These are phyloP conservation scores for Trichoderma gracile DNA, from an alignment of 2,329 filamentous ascomycete species.

Conservation along the genomic window DNA sequence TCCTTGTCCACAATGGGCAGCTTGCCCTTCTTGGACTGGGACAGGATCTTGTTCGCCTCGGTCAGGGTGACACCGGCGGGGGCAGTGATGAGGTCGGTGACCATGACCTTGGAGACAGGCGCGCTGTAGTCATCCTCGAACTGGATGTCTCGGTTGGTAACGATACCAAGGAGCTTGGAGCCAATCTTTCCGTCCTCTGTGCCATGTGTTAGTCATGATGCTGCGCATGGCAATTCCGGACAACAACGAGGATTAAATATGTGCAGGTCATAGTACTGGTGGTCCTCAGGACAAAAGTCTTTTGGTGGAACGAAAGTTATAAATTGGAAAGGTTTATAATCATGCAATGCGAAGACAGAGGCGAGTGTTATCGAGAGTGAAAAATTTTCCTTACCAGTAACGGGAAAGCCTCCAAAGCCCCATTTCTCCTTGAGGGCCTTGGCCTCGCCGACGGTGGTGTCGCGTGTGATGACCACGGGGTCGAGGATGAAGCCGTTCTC, in stretches of 20 bases:
- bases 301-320: slow-evolving; percentile 99
- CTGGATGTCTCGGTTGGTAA: slow-evolving; percentile 97
- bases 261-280: slow-evolving; percentile 39
- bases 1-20: slow-evolving; percentile 84
- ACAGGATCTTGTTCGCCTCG: slow-evolving; percentile 91
- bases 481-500: slow-evolving; percentile 99
- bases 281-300: slow-evolving; percentile 84
- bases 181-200: slow-evolving; percentile 87
- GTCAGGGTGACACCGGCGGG: slow-evolving; percentile 75
- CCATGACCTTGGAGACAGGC: slow-evolving; percentile 88
- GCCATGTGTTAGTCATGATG: slow-evolving; percentile 26
- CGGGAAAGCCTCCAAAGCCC: slow-evolving; percentile 97
- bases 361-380: slow-evolving; percentile 1
- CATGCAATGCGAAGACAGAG: slow-evolving; percentile 47
- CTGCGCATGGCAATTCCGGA: neutral
- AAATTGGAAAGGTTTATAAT: slow-evolving; percentile 77
- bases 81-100: slow-evolving; percentile 89
- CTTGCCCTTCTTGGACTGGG: slow-evolving; percentile 97
- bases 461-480: slow-evolving; percentile 84
- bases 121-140: slow-evolving; percentile 78
- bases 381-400: slow-evolving; percentile 76
- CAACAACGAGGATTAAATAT: slow-evolving; percentile 23
- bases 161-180: slow-evolving; percentile 94
- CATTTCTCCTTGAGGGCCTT: slow-evolving; percentile 94
- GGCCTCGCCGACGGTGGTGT: slow-evolving; percentile 86